A percentile compares a stretch with the other conserved stretches of the same genome.
phyloP scores from a whole-genome alignment of 2,329 filamentous ascomycete genomes.

The Cladosporium oxysporum region DNA sequence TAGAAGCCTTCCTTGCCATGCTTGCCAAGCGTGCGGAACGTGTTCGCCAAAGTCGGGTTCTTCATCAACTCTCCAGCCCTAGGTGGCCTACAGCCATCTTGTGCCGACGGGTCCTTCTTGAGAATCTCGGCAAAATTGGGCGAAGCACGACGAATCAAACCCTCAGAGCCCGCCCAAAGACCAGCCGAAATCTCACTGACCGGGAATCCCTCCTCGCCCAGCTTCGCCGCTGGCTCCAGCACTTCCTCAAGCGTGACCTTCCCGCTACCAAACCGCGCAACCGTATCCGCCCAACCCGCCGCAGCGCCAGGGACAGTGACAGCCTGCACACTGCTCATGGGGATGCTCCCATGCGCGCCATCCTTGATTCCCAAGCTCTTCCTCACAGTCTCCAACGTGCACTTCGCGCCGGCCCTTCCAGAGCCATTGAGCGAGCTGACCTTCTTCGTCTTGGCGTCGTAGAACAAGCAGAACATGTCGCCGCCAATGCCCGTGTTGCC shows the following conservation, averaged over 20 bases:
- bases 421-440: constrained; percentile 90
- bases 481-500: constrained; percentile 92
- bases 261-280: constrained; percentile 86
- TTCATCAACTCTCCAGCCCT: constrained; percentile 83
- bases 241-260: constrained; percentile 76
- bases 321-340: constrained; percentile 73
- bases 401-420: constrained; percentile 73
- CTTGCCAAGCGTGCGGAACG: constrained; percentile 75
- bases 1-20: constrained; percentile 93
- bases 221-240: constrained; percentile 75
- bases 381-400: constrained; percentile 69
- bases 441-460: constrained; percentile 77
- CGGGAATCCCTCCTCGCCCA: constrained; percentile 87
- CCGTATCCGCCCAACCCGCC: constrained; percentile 88
- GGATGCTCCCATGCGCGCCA: constrained; percentile 62
- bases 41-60: constrained; percentile 77
- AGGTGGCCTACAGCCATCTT: constrained; percentile 73
- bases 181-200: constrained; percentile 76
- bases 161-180: constrained; percentile 78
- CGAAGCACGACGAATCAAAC: constrained; percentile 68
- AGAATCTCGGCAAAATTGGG: constrained; percentile 87
- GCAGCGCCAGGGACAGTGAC: constrained; percentile 88
- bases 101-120: constrained; percentile 69
- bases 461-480: constrained; percentile 95
- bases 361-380: constrained; percentile 66